A percentile compares a stretch with the other conserved stretches of the same genome.
These are phyloP conservation scores for Ophiocordyceps polyrhachis-furcata DNA, from an alignment of 2,329 filamentous ascomycete species.

Conservation along the genomic window DNA sequence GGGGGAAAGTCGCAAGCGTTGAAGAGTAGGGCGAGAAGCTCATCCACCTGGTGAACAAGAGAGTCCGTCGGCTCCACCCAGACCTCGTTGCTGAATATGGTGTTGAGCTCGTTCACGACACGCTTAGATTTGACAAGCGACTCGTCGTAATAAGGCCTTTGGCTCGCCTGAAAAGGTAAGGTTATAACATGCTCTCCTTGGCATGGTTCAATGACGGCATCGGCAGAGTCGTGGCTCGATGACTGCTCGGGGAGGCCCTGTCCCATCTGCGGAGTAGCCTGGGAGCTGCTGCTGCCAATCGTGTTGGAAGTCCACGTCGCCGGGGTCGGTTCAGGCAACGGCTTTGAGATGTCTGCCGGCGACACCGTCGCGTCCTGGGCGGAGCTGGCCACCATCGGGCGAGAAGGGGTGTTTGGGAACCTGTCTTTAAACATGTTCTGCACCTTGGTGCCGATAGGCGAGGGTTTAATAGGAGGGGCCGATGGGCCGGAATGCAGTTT, in stretches of 20 bases:
- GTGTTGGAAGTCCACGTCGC: conserved; percentile 5
- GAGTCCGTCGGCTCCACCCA: conserved; percentile 18
- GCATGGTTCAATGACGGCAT: conserved; percentile 1
- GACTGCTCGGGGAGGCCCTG: conserved; percentile 7
- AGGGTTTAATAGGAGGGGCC: too few species aligned
- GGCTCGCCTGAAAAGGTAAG: conserved; percentile 34
- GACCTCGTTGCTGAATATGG: conserved; percentile 21
- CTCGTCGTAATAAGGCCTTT: conserved; percentile 32
- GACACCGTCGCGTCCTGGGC: conserved; percentile 15
- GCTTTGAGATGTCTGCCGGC: conserved; percentile 18
- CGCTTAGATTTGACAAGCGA: conserved; percentile 24
- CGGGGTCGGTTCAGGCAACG: not conserved
- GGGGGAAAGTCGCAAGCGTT: conserved; percentile 39
- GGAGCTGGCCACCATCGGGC: conserved; percentile 5
- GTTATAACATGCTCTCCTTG: conserved; percentile 30
- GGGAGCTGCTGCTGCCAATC: conserved; percentile 4
- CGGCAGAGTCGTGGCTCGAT: conserved; percentile 3
- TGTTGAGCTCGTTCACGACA: conserved; percentile 26
- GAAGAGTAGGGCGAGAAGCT: conserved; percentile 29
- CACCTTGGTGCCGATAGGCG: too few species aligned
- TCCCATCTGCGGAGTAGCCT: conserved; percentile 9
- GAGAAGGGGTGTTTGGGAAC: not conserved
- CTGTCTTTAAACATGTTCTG: too few species aligned
- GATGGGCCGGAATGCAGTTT: not conserved
- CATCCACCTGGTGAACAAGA: conserved; percentile 27